Conservation (phyloP, 2,329 filamentous ascomycete species). For the Alternaria novae-zelandiae region DNA sequence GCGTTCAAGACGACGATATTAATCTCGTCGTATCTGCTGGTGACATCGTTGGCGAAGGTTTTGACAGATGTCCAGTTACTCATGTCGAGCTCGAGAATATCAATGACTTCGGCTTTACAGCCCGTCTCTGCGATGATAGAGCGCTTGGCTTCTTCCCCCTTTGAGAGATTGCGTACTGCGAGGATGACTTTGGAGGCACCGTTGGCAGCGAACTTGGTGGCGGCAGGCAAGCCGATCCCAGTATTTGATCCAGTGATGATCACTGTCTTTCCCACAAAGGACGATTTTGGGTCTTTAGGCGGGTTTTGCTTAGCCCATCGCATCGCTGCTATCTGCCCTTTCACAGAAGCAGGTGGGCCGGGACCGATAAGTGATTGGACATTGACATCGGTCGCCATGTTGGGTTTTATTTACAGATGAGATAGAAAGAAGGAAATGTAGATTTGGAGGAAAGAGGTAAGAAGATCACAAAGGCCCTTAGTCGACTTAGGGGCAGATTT, state of each 20-base stretch:
- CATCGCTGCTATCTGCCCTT: not conserved
- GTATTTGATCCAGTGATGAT: constrained; percentile 7
- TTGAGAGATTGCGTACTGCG: not conserved
- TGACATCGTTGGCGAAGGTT: not conserved
- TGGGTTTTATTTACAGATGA: not conserved
- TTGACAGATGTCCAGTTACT: not conserved
- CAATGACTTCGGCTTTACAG: not conserved
- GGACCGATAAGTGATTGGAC: not conserved
- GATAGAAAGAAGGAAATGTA: not conserved
- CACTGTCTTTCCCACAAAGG: constrained; percentile 1
- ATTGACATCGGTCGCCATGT: not conserved
- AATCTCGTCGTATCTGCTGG: not conserved
- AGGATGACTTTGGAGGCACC: not conserved
- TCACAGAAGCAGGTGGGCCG: not conserved
- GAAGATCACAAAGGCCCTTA: not conserved
- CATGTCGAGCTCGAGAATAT: not conserved
- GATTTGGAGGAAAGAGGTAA: not conserved
- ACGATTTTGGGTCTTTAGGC: not conserved
- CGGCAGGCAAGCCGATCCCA: constrained; percentile 1
- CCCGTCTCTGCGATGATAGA: not conserved
- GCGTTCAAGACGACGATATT: not conserved
- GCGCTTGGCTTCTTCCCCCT: not conserved
- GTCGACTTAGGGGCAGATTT: not conserved
- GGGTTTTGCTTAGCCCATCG: not conserved
- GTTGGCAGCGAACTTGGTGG: not conserved